Evolutionary conservation across 2,329 filamentous ascomycete species (phyloP), one percentile per base, ranked within the genome.

Genomic region (Arthrinium puccinioides): DNA sequence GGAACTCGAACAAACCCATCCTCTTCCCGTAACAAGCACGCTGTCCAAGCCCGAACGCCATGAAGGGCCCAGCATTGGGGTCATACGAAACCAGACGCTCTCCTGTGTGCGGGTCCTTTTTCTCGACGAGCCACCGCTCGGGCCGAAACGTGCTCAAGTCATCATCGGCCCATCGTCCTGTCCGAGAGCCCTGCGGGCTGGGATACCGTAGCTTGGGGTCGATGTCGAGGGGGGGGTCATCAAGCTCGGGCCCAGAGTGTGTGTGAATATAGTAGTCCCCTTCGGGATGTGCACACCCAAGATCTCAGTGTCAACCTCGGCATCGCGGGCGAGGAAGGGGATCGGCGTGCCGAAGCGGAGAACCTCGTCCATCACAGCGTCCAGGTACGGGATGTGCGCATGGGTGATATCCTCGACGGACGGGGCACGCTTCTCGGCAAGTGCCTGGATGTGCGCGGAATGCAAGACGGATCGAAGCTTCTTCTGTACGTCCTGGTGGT

Each of bases 121-220:
- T 46, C n/a, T n/a, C n/a, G n/a, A n/a, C n/a, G 14, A 51, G 32
- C 49, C 49, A 51, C 16, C 49, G 36, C 14, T 51, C 49, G 8
- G 47, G 49, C 11, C 30, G 39, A 37, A 47, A 50, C 3, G 42
- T 24, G n/a, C 43, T 38, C 1, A 79, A 82, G 19, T 70, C 75
- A 38, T 75, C 74, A 1, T 79, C 79, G 11, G 85, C 63, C 32
- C 62, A 66, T n/a, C n/a, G n/a, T n/a, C n/a, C n/a, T n/a, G n/a
- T n/a, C n/a, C n/a, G n/a, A n/a, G n/a, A n/a, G n/a, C n/a, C n/a
- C n/a, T n/a, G n/a, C n/a, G n/a, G n/a, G n/a, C n/a, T n/a, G n/a
- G n/a, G n/a, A n/a, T n/a, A n/a, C n/a, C n/a, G n/a, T n/a, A n/a
- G n/a, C n/a, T n/a, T n/a, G n/a, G n/a, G n/a, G n/a, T n/a, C n/a